Percentiles rank a stretch among this genome's conserved stretches.
These are phyloP conservation scores for Pythium chondricola DNA, from an alignment of 352 stramenopile species.

Conservation along the genomic window DNA sequence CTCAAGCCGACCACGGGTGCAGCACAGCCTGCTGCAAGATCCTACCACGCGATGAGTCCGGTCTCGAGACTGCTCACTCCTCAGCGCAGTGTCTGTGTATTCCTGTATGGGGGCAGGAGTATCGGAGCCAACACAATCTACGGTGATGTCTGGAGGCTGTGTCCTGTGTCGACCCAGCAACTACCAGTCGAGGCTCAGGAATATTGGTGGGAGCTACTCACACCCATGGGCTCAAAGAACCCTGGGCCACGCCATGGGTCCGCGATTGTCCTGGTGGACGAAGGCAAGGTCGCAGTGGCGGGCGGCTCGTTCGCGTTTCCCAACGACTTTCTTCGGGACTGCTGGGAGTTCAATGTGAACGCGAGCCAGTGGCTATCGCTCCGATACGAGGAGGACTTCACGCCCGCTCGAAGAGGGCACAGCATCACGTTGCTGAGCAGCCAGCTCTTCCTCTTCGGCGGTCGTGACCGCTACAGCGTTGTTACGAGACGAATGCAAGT, in stretches of 20 bases:
- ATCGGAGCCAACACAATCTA: conserved; percentile 41
- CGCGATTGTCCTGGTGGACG: conserved; percentile 44
- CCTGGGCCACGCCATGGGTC: conserved; percentile 53
- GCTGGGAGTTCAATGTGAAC: conserved; percentile 69
- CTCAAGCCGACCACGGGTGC: conserved; percentile 14
- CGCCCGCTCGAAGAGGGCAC: conserved; percentile 44
- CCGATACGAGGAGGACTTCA: conserved; percentile 39
- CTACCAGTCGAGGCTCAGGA: conserved; percentile 28
- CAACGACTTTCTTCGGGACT: conserved; percentile 62
- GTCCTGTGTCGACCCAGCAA: conserved; percentile 16
- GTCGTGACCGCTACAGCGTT: conserved; percentile 54
- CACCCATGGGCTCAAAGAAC: conserved; percentile 31
- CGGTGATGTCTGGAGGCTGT: conserved; percentile 66
- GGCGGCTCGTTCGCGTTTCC: conserved; percentile 73
- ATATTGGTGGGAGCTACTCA: conserved; percentile 53
- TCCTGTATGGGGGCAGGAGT: conserved; percentile 59
- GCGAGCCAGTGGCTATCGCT: conserved; percentile 59
- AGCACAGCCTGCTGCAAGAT: conserved; percentile 23
- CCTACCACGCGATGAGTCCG: conserved; percentile 43
- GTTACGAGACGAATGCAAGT: conserved; percentile 43
- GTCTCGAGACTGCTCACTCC: conserved; percentile 28
- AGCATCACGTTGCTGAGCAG: conserved; percentile 36
- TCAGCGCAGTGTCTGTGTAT: conserved; percentile 28
- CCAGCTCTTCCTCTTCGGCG: conserved; percentile 50
- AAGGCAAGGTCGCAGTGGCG: conserved; percentile 48